phyloP scores from a whole-genome alignment of 768 basidiomycete species.

The Suillus clintonianus region DNA sequence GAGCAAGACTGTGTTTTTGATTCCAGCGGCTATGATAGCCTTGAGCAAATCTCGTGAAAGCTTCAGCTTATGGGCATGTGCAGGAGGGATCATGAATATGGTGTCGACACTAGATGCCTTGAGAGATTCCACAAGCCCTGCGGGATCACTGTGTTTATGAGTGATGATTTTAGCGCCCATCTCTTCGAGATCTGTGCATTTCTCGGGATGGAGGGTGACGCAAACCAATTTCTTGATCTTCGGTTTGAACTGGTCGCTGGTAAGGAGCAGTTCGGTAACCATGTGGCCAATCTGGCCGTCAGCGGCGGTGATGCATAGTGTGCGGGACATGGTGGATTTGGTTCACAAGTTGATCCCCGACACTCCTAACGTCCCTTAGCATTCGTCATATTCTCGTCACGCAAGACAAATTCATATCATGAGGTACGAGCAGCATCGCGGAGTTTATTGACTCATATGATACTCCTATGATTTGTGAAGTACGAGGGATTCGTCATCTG shows the following conservation, averaged over 20 bases:
- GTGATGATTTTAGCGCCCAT: not conserved
- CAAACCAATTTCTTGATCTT: slow-evolving; percentile 11
- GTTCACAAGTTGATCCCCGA: not conserved
- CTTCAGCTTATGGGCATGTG: slow-evolving; percentile 1
- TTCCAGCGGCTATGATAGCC: not conserved
- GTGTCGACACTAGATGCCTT: slow-evolving; percentile 1
- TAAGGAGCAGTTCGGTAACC: slow-evolving; percentile 28
- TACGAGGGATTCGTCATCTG: slow-evolving; percentile 22
- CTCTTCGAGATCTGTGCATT: not conserved
- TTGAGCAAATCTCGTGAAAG: not conserved
- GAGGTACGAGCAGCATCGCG: not conserved
- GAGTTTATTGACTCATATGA: not conserved
- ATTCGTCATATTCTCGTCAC: not conserved
- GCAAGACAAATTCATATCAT: not conserved
- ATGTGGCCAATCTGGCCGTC: slow-evolving; percentile 34
- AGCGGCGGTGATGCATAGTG: slow-evolving; percentile 29
- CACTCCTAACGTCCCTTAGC: not conserved
- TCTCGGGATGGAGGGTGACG: not conserved
- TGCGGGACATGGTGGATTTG: slow-evolving; percentile 15
- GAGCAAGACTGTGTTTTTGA: slow-evolving; percentile 6
- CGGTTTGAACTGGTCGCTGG: slow-evolving; percentile 13
- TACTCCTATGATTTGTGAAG: not conserved
- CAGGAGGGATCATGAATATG: slow-evolving; percentile 8
- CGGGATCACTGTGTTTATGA: not conserved
- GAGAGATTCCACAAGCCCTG: not conserved